These are phyloP conservation scores for Telfairia occidentalis DNA, from an alignment of 331 rosid species.

Conservation along the genomic window DNA sequence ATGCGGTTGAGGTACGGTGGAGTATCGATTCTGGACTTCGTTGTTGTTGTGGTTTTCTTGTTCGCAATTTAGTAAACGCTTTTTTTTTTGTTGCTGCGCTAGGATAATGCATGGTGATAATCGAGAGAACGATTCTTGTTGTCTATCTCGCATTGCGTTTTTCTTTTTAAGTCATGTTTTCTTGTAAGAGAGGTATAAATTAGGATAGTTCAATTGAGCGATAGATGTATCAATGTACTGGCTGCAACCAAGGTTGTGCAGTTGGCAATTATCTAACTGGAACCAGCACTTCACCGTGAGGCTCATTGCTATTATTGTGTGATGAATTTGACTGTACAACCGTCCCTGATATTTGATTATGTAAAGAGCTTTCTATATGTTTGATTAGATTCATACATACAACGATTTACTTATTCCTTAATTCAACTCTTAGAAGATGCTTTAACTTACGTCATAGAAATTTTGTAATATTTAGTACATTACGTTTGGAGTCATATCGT, in stretches of 20 bases:
- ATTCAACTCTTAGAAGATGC: neutral
- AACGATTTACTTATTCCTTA: neutral
- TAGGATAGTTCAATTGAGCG: neutral
- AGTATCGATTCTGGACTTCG: neutral
- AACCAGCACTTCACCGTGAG: neutral
- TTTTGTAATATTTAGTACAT: neutral
- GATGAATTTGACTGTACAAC: neutral
- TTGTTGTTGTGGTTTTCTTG: neutral
- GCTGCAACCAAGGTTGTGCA: neutral
- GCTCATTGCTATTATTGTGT: neutral
- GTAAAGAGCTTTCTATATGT: neutral
- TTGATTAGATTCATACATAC: too few relatives aligned
- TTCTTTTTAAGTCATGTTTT: neutral
- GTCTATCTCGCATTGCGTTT: neutral
- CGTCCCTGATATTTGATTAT: neutral
- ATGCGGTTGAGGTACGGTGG: conserved; percentile 34
- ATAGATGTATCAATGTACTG: neutral
- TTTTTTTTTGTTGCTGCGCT: neutral
- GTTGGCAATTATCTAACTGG: neutral
- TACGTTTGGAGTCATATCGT: neutral
- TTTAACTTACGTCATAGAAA: neutral
- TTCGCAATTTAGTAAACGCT: neutral
- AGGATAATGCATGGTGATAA: neutral
- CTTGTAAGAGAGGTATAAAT: neutral
- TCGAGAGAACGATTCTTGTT: neutral